phyloP scores from a whole-genome alignment of 2,329 filamentous ascomycete species.

The Chrysosporium queenslandicum region DNA sequence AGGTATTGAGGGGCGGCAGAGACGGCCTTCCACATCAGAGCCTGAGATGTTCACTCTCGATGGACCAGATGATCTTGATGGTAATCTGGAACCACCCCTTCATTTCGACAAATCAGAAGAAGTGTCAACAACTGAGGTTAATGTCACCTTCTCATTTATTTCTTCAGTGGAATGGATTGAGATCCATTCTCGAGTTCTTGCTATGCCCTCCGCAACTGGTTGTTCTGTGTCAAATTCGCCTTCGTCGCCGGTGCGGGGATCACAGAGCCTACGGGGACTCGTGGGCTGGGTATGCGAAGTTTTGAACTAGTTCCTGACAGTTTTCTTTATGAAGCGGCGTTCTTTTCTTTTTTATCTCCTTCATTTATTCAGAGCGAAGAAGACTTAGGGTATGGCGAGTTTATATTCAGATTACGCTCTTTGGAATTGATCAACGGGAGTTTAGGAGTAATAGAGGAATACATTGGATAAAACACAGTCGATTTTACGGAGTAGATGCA shows the following conservation, averaged over 20 bases:
- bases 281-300: slow-evolving; percentile 42
- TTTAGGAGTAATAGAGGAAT: no score
- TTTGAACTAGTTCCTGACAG: slow-evolving; percentile 9
- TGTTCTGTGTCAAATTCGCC: slow-evolving; percentile 38
- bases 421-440: no score
- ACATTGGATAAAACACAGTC: no score
- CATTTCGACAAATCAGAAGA: background rate
- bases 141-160: slow-evolving; percentile 49
- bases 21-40: slow-evolving; percentile 25
- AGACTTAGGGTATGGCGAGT: no score
- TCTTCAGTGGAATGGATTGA: slow-evolving; percentile 50
- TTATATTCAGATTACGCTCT: no score
- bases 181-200: slow-evolving; percentile 46
- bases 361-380: no score
- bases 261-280: slow-evolving; percentile 50
- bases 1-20: slow-evolving; percentile 22
- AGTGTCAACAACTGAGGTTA: slow-evolving; percentile 22
- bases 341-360: background rate
- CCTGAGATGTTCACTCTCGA: slow-evolving; percentile 39
- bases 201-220: slow-evolving; percentile 49
- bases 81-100: background rate
- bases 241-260: slow-evolving; percentile 38
- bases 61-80: slow-evolving; percentile 23
- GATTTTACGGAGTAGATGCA: no score
- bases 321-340: background rate